These are phyloP conservation scores for Didymellaceae sp. DNA, from an alignment of 2,329 filamentous ascomycete genomes.

Conservation along the genomic window DNA sequence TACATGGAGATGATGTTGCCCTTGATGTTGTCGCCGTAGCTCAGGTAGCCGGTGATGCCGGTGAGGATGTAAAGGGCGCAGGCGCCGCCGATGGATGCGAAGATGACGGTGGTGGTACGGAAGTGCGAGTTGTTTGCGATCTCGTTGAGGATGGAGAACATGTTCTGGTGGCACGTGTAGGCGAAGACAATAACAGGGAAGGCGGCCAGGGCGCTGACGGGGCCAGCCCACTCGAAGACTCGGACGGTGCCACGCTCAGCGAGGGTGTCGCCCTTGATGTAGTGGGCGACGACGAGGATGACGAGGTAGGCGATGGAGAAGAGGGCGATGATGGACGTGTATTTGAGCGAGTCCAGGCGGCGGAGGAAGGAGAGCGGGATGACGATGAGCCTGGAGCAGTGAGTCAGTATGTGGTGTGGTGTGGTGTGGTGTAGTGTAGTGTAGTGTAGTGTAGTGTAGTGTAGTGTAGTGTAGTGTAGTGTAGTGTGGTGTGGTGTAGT, in stretches of 20 bases:
- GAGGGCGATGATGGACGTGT: slow-evolving; percentile 90
- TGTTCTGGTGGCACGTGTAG: slow-evolving; percentile 99
- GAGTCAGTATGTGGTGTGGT: slow-evolving; percentile 10
- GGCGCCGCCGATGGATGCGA: slow-evolving; percentile 85
- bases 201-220: slow-evolving; percentile 79
- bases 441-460: too few species aligned
- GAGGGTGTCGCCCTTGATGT: slow-evolving; percentile 76
- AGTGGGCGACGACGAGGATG: slow-evolving; percentile 91
- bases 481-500: too few species aligned
- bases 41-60: slow-evolving; percentile 92
- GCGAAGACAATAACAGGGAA: slow-evolving; percentile 97
- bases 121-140: slow-evolving; percentile 82
- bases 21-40: slow-evolving; percentile 86
- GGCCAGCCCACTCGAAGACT: slow-evolving; percentile 78
- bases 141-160: slow-evolving; percentile 99
- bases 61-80: slow-evolving; percentile 87
- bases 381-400: slow-evolving; percentile 72
- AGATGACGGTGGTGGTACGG: slow-evolving; percentile 79
- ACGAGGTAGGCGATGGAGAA: slow-evolving; percentile 95
- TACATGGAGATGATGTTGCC: slow-evolving; percentile 87
- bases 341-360: slow-evolving; percentile 92
- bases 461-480: too few species aligned
- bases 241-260: slow-evolving; percentile 76
- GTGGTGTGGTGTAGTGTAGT: too few species aligned
- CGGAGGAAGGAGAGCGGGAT: slow-evolving; percentile 94